Conservation (phyloP, 208 protist species). For the Acanthamoeba rhysodes region DNA sequence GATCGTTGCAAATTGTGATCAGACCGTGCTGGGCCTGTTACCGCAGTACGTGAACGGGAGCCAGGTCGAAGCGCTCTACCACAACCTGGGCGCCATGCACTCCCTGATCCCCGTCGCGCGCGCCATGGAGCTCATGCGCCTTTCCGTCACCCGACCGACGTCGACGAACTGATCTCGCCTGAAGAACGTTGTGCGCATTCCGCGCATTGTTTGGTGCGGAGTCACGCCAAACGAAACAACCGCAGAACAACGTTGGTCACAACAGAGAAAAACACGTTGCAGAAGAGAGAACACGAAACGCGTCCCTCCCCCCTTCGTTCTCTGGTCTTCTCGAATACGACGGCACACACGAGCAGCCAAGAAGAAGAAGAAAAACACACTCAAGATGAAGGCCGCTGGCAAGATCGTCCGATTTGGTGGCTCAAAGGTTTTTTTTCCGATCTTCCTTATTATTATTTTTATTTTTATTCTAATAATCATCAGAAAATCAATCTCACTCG, state of each 20-base stretch:
- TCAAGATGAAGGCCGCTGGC: constrained; percentile 60
- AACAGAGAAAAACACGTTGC: too few species aligned
- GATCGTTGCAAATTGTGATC: background rate
- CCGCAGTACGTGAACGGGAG: background rate
- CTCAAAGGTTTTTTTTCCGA: background rate
- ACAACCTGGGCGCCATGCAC: background rate
- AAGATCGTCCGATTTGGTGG: constrained; percentile 41
- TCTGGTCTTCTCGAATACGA: background rate
- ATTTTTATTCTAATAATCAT: background rate
- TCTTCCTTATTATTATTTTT: background rate
- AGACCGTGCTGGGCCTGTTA: background rate
- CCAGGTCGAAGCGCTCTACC: background rate
- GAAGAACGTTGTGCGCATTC: background rate
- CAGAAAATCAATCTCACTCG: background rate
- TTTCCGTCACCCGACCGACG: background rate
- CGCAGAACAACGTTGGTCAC: background rate
- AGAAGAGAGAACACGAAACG: background rate
- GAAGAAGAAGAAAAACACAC: too few species aligned
- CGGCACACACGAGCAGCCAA: too few species aligned
- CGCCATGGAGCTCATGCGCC: background rate
- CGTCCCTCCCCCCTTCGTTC: background rate
- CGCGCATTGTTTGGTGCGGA: background rate
- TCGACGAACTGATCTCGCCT: too few species aligned
- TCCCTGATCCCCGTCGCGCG: background rate
- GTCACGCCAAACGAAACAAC: background rate